A percentile compares a stretch with the other conserved stretches of the same genome.
phyloP scores from a whole-genome alignment of 2,329 filamentous ascomycete genomes.

The Curvularia sp. region DNA sequence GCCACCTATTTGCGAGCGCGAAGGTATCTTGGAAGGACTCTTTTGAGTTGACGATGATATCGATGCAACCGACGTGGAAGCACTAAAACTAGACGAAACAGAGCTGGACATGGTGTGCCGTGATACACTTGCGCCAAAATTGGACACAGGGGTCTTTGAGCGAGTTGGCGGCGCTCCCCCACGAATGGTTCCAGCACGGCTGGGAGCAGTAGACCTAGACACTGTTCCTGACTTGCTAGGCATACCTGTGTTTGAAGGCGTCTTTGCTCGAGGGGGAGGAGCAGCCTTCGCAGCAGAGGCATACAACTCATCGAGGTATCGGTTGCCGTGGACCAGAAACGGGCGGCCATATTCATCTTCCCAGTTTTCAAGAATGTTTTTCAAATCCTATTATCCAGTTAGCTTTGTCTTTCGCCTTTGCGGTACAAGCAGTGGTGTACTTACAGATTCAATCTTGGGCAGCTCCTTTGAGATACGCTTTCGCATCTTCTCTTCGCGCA shows the following conservation, averaged over 20 bases:
- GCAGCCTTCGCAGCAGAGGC: conserved; percentile 65
- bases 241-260: conserved; percentile 64
- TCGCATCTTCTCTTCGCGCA: conserved; percentile 97
- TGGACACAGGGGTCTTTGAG: conserved; percentile 54
- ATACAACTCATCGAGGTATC: conserved; percentile 87
- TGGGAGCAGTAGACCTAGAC: conserved; percentile 42
- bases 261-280: conserved; percentile 74
- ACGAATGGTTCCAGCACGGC: conserved; percentile 52
- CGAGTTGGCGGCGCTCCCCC: conserved; percentile 51
- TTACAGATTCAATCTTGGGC: conserved; percentile 79
- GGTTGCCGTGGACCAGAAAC: conserved; percentile 90
- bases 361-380: conserved; percentile 81
- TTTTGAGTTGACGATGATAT: conserved; percentile 43
- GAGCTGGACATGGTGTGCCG: conserved; percentile 50
- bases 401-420: not conserved
- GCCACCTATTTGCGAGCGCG: conserved; percentile 72
- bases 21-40: conserved; percentile 74
- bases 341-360: conserved; percentile 93
- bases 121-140: conserved; percentile 46
- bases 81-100: conserved; percentile 32
- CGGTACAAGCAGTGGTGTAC: not conserved
- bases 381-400: conserved; percentile 61
- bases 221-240: conserved; percentile 38
- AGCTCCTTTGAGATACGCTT: conserved; percentile 97
- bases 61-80: conserved; percentile 45